These are phyloP conservation scores for Adenanthera pavonina DNA, from an alignment of 306 rosid genomes.

Conservation along the genomic window DNA sequence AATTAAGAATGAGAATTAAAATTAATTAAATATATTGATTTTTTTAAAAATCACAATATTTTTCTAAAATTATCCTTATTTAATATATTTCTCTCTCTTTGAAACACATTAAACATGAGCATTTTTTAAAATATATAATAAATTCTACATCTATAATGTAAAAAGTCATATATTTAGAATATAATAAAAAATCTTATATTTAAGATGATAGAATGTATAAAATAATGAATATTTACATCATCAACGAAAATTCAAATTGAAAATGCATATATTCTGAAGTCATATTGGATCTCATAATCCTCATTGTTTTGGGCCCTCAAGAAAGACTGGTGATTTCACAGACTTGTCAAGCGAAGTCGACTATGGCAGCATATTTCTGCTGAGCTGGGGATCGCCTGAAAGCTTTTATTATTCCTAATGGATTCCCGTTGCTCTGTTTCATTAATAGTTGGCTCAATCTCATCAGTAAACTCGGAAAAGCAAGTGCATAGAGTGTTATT, in stretches of 20 bases:
- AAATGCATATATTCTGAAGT: neutral
- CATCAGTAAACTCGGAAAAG: neutral
- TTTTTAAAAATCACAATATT: no score
- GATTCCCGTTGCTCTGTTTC: slow-evolving; percentile 62
- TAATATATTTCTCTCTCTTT: no score
- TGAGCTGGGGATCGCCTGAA: slow-evolving; percentile 63
- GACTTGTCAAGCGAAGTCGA: slow-evolving; percentile 16
- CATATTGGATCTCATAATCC: neutral
- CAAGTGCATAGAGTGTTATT: no score
- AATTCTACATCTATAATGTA: no score
- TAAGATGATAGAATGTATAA: no score
- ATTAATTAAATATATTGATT: no score
- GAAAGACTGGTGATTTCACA: neutral
- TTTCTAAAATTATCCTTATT: no score
- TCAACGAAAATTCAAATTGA: neutral
- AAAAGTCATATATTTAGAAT: no score
- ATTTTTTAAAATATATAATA: no score
- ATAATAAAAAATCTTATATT: no score
- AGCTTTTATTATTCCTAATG: slow-evolving; percentile 61
- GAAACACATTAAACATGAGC: no score
- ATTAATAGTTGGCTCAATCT: neutral
- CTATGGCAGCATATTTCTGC: slow-evolving; percentile 35
- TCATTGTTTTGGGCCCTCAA: neutral
- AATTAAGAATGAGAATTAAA: no score
- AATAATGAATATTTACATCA: slow-evolving; percentile 2